phyloP scores from a whole-genome alignment of 2,329 filamentous ascomycete species.

The Emericellopsis atlantica region DNA sequence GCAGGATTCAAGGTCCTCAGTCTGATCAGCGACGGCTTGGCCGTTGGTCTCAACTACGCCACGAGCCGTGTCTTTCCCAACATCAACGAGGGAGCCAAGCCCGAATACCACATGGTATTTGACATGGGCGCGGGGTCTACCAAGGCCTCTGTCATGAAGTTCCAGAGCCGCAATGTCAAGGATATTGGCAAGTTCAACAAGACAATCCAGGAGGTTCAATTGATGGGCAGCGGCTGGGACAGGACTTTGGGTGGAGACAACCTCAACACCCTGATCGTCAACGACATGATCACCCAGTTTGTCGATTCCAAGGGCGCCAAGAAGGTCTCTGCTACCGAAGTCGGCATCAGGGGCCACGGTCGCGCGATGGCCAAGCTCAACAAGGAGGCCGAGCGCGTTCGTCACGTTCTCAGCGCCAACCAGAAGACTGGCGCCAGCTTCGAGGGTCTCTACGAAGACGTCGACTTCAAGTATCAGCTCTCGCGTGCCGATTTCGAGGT shows the following conservation, averaged over 20 bases:
- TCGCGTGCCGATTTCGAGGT: conserved; percentile 69
- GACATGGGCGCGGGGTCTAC: conserved; percentile 97
- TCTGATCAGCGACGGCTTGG: conserved; percentile 78
- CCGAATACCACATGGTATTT: conserved; percentile 86
- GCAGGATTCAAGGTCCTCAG: conserved; percentile 79
- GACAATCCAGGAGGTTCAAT: conserved; percentile 89
- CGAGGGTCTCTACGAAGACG: conserved; percentile 80
- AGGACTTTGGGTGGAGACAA: conserved; percentile 78
- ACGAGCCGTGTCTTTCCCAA: conserved; percentile 82
- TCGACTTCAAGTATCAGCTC: conserved; percentile 90
- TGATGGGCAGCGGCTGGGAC: conserved; percentile 81
- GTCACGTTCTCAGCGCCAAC: conserved; percentile 90
- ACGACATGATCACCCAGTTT: conserved; percentile 79
- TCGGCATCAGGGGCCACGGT: conserved; percentile 60
- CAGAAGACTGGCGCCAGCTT: conserved; percentile 68
- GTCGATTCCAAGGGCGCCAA: conserved; percentile 56
- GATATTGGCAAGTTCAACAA: conserved; percentile 91
- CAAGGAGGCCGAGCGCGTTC: conserved; percentile 79
- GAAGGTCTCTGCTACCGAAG: conserved; percentile 47
- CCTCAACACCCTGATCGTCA: conserved; percentile 75
- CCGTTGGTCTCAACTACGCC: conserved; percentile 91
- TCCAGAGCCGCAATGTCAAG: conserved; percentile 82
- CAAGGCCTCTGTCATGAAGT: conserved; percentile 78
- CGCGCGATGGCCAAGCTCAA: conserved; percentile 80
- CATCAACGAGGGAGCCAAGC: conserved; percentile 68